phyloP scores from a whole-genome alignment of 345 rosid genomes.

The Punica granatum region DNA sequence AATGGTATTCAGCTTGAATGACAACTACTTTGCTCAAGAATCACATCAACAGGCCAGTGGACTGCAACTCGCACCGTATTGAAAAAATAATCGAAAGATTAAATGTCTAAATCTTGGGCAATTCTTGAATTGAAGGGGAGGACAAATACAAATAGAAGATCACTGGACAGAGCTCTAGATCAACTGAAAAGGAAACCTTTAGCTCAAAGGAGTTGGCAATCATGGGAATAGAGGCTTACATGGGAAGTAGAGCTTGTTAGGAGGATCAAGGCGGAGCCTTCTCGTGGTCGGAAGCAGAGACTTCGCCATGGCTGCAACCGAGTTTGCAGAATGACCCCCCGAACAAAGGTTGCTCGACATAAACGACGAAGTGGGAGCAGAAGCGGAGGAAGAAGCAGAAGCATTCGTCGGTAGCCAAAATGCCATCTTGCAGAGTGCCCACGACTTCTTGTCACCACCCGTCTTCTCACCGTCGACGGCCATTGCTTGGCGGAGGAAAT shows the following conservation, averaged over 20 bases:
- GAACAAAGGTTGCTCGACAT: slow-evolving; percentile 14
- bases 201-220: background rate
- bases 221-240: slow-evolving; percentile 25
- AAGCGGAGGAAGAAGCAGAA: slow-evolving; percentile 21
- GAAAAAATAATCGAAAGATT: background rate
- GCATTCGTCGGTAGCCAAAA: slow-evolving; percentile 47
- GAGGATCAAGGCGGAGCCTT: slow-evolving; percentile 68
- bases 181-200: background rate
- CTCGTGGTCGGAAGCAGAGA: slow-evolving; percentile 62
- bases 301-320: slow-evolving; percentile 51
- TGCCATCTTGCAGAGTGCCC: slow-evolving; percentile 44
- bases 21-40: too few relatives aligned
- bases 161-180: background rate
- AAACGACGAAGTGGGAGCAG: slow-evolving; percentile 29
- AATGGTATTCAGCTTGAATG: too few relatives aligned
- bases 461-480: slow-evolving; percentile 28
- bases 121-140: background rate
- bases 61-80: background rate
- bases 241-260: slow-evolving; percentile 64
- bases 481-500: slow-evolving; percentile 13
- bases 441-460: slow-evolving; percentile 26
- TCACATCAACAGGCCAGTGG: background rate
- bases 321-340: slow-evolving; percentile 19
- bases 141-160: too few relatives aligned
- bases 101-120: background rate